These are phyloP conservation scores for Prunus kanzakura DNA, from an alignment of 306 rosid species.

Conservation along the genomic window DNA sequence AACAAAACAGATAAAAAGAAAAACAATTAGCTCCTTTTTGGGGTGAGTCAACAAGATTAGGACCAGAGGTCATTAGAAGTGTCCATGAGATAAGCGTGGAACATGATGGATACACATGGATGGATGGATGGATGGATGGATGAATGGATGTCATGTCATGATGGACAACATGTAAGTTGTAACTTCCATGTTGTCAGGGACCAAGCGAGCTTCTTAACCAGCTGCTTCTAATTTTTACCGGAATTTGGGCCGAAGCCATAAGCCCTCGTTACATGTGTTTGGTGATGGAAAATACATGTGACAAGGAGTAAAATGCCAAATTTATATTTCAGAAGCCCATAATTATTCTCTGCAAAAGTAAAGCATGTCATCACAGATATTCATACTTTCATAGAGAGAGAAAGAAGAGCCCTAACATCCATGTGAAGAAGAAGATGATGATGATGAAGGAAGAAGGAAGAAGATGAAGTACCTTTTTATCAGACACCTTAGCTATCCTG, in stretches of 20 bases:
- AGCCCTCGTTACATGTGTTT: not conserved
- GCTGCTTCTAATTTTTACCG: not conserved
- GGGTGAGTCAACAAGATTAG: not conserved
- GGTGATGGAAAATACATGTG: not conserved
- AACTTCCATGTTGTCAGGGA: conserved; percentile 45
- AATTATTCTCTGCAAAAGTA: not conserved
- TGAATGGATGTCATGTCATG: not conserved
- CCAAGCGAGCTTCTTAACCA: conserved; percentile 3
- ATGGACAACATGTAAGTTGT: conserved; percentile 17
- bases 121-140: too few species aligned
- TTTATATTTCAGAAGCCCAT: not conserved
- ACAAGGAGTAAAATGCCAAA: not conserved
- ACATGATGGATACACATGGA: not conserved
- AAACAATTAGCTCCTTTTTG: not conserved
- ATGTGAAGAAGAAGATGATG: not conserved
- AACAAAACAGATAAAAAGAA: not conserved
- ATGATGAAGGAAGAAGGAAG: not conserved
- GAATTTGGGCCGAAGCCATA: not conserved
- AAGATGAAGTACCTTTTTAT: not conserved
- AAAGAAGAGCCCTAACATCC: not conserved
- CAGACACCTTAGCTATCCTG: not conserved
- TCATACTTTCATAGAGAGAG: not conserved
- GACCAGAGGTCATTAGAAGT: conserved; percentile 10
- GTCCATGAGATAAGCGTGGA: conserved; percentile 27
- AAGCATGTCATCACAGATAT: not conserved